These are phyloP conservation scores for Persicaria maculosa DNA, from an alignment of 148 eudicot genomes.

Conservation along the genomic window DNA sequence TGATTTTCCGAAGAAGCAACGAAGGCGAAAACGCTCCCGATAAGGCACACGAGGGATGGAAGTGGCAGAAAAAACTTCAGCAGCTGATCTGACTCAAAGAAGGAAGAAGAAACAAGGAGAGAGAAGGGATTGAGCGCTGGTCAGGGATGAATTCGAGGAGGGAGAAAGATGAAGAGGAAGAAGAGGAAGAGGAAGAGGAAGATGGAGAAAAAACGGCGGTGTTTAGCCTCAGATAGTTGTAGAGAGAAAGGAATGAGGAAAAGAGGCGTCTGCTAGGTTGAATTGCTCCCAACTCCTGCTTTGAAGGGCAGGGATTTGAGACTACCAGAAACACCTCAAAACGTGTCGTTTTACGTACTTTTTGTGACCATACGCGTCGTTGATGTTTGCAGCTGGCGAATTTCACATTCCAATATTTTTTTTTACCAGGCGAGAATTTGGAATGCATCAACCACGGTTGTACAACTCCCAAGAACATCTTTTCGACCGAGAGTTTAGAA, in stretches of 20 bases:
- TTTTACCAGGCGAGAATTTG: no score
- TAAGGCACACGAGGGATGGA: not conserved
- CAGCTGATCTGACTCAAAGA: not conserved
- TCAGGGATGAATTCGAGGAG: not conserved
- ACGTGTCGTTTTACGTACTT: not conserved
- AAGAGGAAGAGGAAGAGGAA: not conserved
- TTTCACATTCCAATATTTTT: no score
- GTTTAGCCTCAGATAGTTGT: not conserved
- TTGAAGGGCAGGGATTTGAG: not conserved
- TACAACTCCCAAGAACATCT: no score
- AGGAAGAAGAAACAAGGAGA: not conserved
- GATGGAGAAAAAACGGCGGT: not conserved
- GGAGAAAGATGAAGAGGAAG: not conserved
- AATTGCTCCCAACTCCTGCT: not conserved
- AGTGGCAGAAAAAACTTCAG: not conserved
- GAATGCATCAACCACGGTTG: no score
- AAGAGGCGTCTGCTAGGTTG: slow-evolving; percentile 11
- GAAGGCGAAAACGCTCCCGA: not conserved
- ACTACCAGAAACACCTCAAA: slow-evolving; percentile 3
- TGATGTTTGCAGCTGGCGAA: not conserved
- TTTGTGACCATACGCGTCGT: not conserved
- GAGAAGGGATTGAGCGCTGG: not conserved
- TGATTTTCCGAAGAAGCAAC: not conserved
- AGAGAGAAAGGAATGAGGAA: not conserved
- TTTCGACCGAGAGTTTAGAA: no score